Evolutionary conservation across 2,329 filamentous ascomycete genomes (phyloP).

Genomic region (Ceratocystis destructans): DNA sequence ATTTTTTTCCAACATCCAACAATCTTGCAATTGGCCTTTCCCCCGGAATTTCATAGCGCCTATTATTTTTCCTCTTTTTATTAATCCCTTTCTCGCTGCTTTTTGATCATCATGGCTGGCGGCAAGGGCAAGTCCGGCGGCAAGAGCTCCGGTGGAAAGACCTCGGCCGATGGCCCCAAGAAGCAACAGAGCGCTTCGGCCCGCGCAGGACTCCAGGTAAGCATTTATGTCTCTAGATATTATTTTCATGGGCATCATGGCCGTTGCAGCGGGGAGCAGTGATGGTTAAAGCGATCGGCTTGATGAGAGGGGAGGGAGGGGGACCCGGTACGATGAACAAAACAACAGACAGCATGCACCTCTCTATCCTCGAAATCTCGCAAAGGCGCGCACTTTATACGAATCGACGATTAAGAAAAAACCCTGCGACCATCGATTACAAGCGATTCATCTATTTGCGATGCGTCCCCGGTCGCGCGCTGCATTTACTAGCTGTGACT

Average conservation of each 20-base stretch:
- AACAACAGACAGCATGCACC: too few species aligned
- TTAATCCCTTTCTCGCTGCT: neutral
- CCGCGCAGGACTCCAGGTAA: slow-evolving; percentile 88
- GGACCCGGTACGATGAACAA: too few species aligned
- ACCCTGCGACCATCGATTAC: too few species aligned
- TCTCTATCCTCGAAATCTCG: too few species aligned
- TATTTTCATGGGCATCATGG: neutral
- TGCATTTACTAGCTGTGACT: too few species aligned
- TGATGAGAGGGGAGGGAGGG: too few species aligned
- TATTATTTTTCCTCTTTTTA: slow-evolving; percentile 13
- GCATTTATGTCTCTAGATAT: slow-evolving; percentile 27
- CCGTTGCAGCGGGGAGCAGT: neutral
- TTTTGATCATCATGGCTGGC: slow-evolving; percentile 46
- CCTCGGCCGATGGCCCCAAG: slow-evolving; percentile 50
- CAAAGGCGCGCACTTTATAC: too few species aligned
- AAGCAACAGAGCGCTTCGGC: slow-evolving; percentile 94
- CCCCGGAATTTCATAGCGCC: neutral
- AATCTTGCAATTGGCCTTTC: neutral
- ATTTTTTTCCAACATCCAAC: neutral
- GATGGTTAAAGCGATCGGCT: neutral
- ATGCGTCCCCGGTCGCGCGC: too few species aligned
- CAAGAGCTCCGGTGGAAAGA: slow-evolving; percentile 74
- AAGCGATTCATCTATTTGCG: too few species aligned
- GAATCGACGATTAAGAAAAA: too few species aligned
- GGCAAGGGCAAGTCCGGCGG: slow-evolving; percentile 92